A percentile compares a stretch with the other conserved stretches of the same genome.
Conservation (phyloP, 306 rosid species). For the Cicer arietinum region DNA sequence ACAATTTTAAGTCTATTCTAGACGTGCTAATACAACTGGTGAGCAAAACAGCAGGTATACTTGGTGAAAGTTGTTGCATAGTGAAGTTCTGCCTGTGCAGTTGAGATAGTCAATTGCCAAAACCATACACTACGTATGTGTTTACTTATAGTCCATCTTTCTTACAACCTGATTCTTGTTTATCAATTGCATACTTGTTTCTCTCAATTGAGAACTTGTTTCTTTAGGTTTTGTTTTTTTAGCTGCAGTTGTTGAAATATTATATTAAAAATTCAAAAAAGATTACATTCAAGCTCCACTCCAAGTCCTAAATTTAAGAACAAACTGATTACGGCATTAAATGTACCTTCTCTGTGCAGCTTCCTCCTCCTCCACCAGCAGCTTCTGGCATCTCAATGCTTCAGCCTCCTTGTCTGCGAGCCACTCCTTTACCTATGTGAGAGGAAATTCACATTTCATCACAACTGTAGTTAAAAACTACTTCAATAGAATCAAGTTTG, state of each 20-base stretch:
- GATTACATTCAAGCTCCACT: constrained; percentile 13
- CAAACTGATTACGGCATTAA: constrained; percentile 31
- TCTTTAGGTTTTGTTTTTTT: constrained; percentile 16
- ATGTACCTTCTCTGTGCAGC: constrained; percentile 89
- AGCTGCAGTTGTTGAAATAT: neutral
- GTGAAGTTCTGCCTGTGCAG: neutral
- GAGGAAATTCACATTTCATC: constrained; percentile 42
- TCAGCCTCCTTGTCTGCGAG: constrained; percentile 92
- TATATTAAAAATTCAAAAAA: constrained; percentile 5
- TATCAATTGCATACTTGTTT: constrained; percentile 17
- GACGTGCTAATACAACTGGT: neutral
- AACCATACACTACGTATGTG: neutral
- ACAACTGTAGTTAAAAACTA: constrained; percentile 31
- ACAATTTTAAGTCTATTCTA: constrained; percentile 9
- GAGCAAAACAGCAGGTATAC: neutral
- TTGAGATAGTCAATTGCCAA: constrained; percentile 9
- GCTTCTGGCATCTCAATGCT: constrained; percentile 84
- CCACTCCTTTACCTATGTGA: constrained; percentile 77
- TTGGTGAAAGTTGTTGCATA: constrained; percentile 18
- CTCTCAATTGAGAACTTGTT: constrained; percentile 1
- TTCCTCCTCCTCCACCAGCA: constrained; percentile 94
- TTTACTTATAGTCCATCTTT: constrained; percentile 4
- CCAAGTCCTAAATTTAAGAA: constrained; percentile 2
- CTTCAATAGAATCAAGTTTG: constrained; percentile 17
- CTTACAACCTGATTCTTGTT: neutral